These are phyloP conservation scores for Coniferiporia sulphurascens DNA, from an alignment of 1,284 basidiomycete genomes.

Conservation along the genomic window DNA sequence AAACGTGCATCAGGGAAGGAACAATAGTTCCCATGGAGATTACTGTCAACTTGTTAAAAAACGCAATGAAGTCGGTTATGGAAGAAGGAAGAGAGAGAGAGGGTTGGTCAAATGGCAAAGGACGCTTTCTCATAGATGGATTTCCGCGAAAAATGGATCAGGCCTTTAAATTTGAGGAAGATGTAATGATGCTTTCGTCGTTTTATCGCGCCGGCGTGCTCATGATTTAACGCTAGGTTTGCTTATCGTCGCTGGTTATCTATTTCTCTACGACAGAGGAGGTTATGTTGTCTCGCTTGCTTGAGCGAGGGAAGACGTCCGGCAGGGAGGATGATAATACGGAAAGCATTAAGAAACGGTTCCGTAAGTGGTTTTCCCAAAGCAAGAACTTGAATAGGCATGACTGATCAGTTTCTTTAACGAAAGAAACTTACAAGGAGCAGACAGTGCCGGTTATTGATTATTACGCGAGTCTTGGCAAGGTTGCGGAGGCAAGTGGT, in stretches of 20 bases:
- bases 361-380: constrained; percentile 52
- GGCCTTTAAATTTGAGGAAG: constrained; percentile 87
- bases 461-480: constrained; percentile 66
- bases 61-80: constrained; percentile 79
- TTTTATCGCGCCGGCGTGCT: constrained; percentile 4
- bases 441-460: constrained; percentile 97
- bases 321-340: constrained; percentile 95
- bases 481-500: constrained; percentile 73
- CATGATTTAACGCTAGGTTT: constrained; percentile 51
- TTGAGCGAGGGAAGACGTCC: constrained; percentile 90
- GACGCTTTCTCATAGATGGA: constrained; percentile 94
- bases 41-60: constrained; percentile 92
- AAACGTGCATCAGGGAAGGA: constrained; percentile 87
- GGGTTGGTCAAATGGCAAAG: constrained; percentile 72
- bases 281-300: constrained; percentile 81
- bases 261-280: constrained; percentile 91
- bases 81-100: constrained; percentile 36
- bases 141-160: constrained; percentile 99
- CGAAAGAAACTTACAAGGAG: constrained; percentile 79
- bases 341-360: constrained; percentile 95
- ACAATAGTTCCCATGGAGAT: constrained; percentile 97
- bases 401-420: neutral
- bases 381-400: neutral
- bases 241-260: constrained; percentile 74
- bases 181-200: constrained; percentile 44